Base-by-base conservation (phyloP, 306 rosid species). In the Hylodesmum podocarpum region DNA sequence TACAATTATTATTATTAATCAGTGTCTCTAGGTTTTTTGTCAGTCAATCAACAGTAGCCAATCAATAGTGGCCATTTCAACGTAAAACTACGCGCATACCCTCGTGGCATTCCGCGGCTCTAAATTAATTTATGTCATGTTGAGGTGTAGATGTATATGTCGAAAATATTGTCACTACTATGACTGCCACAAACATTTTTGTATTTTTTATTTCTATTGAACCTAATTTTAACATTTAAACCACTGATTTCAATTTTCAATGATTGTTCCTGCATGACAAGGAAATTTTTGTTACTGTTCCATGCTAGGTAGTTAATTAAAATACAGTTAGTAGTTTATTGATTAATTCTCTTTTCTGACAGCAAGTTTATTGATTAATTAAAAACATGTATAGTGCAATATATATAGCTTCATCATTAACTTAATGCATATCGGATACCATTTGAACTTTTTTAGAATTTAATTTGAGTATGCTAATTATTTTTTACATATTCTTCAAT, bases 181-280 rank as follows among this genome's bases (percentile, higher is more conserved):
- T 1, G 14, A 33, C 44, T 77, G 33, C 34, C 86, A 15, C 75
- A 61, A 43, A 63, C 58, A 71, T 76, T 75, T 49, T 16, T 77
- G 55, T 57, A 33, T 29, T 58, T 58, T 72, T 21, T 82, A 43
- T 80, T 47, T 47, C 16, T 40, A 34, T 31, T 7, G 24, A 25
- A 28, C 28, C 70, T 24, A 21, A 14, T 6, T 78, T 62, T 15
- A 27, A 66, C 31, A 34, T 25, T 57, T 72, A 4, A 57, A 67
- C 3, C 78, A 65, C 28, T 24, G 13, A 63, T 49, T 53, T 72
- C 72, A 86, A 76, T 77, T 49, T 53, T 72, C 72, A 86, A 76
- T 77, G 54, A 82, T 80, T 76, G 37, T 78, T 81, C 84, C 76
- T 76, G 70, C 33, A 40, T 51, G 72, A 43, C 59, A 53, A 77